Percentiles rank a stretch among this genome's conserved stretches.
Conservation (phyloP, 2,329 filamentous ascomycete species). For the Trichocomaceae sp. region DNA sequence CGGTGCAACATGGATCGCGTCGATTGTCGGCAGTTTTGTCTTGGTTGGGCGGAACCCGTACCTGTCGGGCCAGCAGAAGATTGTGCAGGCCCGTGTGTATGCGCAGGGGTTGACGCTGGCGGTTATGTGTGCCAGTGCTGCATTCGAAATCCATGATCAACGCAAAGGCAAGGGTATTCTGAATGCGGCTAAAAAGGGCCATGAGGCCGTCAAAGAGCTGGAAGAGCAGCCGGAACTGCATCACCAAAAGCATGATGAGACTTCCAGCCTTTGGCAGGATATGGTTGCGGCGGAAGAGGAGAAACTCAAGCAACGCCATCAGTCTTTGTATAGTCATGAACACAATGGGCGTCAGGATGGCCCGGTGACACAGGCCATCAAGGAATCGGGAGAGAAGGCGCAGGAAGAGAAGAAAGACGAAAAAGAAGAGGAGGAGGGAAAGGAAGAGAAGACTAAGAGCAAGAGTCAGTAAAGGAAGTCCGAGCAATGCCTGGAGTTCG, state of each 20-base stretch:
- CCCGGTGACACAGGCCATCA: slow-evolving; percentile 16
- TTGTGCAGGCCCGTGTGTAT: slow-evolving; percentile 91
- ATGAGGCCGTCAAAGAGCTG: slow-evolving; percentile 61
- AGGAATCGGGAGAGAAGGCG: slow-evolving; percentile 17
- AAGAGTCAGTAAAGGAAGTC: slow-evolving; percentile 1
- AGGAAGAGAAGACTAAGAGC: slow-evolving; percentile 30
- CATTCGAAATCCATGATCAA: slow-evolving; percentile 74
- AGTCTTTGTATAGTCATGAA: slow-evolving; percentile 28
- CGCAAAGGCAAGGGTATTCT: slow-evolving; percentile 55
- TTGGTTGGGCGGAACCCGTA: slow-evolving; percentile 72
- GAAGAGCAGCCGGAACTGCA: slow-evolving; percentile 64
- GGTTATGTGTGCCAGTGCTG: slow-evolving; percentile 74
- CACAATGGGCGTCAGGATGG: slow-evolving; percentile 16
- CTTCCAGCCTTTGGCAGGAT: slow-evolving; percentile 78
- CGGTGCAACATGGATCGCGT: slow-evolving; percentile 70
- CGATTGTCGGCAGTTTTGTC: slow-evolving; percentile 67
- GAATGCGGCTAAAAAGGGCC: slow-evolving; percentile 60
- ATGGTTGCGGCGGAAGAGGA: slow-evolving; percentile 46
- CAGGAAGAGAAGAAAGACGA: slow-evolving; percentile 9
- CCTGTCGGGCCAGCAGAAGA: slow-evolving; percentile 70
- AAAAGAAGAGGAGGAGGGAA: slow-evolving; percentile 7
- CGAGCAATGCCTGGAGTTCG: neutral
- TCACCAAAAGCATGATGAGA: slow-evolving; percentile 74
- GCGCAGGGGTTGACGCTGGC: slow-evolving; percentile 82
- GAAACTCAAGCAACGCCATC: slow-evolving; percentile 37